phyloP scores from a whole-genome alignment of 352 stramenopile genomes.

The Phytopythium litorale region DNA sequence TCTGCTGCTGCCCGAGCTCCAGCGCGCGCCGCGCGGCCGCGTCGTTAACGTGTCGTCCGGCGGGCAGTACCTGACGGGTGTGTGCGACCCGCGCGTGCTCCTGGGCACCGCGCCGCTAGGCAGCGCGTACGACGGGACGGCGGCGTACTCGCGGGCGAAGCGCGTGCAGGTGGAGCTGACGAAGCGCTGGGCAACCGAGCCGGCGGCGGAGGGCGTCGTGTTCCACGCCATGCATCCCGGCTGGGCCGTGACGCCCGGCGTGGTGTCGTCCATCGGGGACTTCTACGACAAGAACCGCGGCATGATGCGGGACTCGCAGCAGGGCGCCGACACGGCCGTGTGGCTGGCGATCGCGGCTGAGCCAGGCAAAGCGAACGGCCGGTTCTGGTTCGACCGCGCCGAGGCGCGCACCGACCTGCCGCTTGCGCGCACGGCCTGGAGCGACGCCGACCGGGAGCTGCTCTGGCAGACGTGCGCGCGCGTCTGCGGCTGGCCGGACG shows the following conservation, averaged over 20 bases:
- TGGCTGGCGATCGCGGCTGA: slow-evolving; percentile 47
- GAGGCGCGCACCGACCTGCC: slow-evolving; percentile 36
- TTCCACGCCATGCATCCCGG: slow-evolving; percentile 55
- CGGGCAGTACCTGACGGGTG: slow-evolving; percentile 35
- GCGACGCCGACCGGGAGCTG: slow-evolving; percentile 28
- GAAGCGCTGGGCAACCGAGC: slow-evolving; percentile 34
- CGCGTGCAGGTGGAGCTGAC: slow-evolving; percentile 46
- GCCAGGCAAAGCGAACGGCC: slow-evolving; percentile 24
- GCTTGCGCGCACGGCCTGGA: slow-evolving; percentile 36
- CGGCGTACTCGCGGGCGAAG: slow-evolving; percentile 43
- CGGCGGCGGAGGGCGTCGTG: slow-evolving; percentile 24
- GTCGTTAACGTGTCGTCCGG: slow-evolving; percentile 53
- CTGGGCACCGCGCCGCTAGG: slow-evolving; percentile 20
- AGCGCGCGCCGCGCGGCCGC: slow-evolving; percentile 30
- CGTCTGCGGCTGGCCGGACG: slow-evolving; percentile 18
- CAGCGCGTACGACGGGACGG: slow-evolving; percentile 24
- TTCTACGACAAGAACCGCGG: slow-evolving; percentile 32
- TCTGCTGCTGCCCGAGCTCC: slow-evolving; percentile 38
- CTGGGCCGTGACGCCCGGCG: slow-evolving; percentile 42
- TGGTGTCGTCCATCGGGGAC: slow-evolving; percentile 26
- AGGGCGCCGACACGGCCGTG: slow-evolving; percentile 42
- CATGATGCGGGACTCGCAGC: slow-evolving; percentile 42
- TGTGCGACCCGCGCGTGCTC: slow-evolving; percentile 24
- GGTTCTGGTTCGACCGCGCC: slow-evolving; percentile 47
- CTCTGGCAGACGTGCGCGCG: slow-evolving; percentile 36